A percentile compares a stretch with the other conserved stretches of the same genome.
Conservation (phyloP, 2,329 filamentous ascomycete species). For the Xylariales sp. region DNA sequence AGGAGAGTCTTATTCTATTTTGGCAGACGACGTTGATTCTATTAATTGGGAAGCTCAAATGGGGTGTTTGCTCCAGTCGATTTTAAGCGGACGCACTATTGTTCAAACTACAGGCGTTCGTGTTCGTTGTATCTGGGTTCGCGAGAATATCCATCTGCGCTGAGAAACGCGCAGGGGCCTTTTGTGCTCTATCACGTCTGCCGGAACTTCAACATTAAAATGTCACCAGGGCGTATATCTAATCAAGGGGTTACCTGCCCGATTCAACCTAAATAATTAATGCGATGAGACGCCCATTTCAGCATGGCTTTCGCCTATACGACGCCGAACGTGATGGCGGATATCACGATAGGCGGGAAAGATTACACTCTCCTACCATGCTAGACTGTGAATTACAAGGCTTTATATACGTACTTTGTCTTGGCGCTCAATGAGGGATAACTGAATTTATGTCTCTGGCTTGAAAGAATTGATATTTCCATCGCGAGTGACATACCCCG, state of each 20-base stretch:
- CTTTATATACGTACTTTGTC: too few species aligned
- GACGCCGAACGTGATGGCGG: background rate
- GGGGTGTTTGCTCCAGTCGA: conserved; percentile 5
- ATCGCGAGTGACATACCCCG: background rate
- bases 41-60: conserved; percentile 7
- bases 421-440: background rate
- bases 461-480: background rate
- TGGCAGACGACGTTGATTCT: background rate
- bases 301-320: conserved; percentile 4
- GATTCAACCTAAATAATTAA: background rate
- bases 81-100: conserved; percentile 11
- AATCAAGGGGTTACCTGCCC: conserved; percentile 5
- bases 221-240: background rate
- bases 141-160: too few species aligned
- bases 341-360: background rate
- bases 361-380: background rate
- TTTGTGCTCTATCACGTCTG: background rate
- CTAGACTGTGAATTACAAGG: background rate
- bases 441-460: background rate
- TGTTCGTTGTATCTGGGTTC: background rate
- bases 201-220: background rate
- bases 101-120: background rate
- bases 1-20: background rate
- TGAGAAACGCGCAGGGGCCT: too few species aligned
- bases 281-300: background rate